Evolutionary conservation across 2,329 filamentous ascomycete genomes (phyloP).

Genomic region (Diplodia scrobiculata): DNA sequence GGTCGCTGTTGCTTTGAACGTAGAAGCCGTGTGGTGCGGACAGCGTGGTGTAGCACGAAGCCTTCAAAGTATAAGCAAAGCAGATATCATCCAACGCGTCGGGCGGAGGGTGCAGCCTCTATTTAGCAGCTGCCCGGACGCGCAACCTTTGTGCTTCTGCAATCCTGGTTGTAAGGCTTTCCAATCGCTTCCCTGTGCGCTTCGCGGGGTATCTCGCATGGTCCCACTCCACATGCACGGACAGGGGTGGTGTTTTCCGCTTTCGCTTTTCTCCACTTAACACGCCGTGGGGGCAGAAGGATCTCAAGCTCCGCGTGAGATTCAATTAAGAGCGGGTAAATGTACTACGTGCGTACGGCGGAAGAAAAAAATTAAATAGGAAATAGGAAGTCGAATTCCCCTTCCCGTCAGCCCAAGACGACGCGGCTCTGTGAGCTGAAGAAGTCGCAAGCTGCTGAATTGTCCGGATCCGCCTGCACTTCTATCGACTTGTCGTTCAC

Average conservation of each 20-base stretch:
- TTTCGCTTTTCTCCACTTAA: background rate
- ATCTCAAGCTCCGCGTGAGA: background rate
- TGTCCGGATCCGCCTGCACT: constrained; percentile 11
- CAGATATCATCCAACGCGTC: background rate
- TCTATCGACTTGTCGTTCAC: constrained; percentile 11
- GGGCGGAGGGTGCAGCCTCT: background rate
- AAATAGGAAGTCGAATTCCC: background rate
- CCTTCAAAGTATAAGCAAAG: background rate
- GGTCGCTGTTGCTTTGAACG: no score
- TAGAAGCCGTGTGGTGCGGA: no score
- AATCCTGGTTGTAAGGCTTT: background rate
- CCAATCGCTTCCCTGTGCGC: background rate
- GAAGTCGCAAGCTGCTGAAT: constrained; percentile 5
- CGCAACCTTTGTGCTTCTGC: background rate
- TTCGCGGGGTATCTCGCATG: background rate
- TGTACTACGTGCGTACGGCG: background rate
- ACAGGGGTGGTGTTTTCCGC: background rate
- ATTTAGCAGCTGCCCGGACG: constrained; percentile 1
- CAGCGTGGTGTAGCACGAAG: background rate
- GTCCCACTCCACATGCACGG: background rate
- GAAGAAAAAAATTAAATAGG: background rate
- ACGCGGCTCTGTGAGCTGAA: background rate
- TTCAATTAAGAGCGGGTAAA: background rate
- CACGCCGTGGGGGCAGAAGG: background rate
- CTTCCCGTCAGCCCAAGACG: background rate